These are phyloP conservation scores for Fonsecaea nubica DNA, from an alignment of 2,329 filamentous ascomycete species.

Conservation along the genomic window DNA sequence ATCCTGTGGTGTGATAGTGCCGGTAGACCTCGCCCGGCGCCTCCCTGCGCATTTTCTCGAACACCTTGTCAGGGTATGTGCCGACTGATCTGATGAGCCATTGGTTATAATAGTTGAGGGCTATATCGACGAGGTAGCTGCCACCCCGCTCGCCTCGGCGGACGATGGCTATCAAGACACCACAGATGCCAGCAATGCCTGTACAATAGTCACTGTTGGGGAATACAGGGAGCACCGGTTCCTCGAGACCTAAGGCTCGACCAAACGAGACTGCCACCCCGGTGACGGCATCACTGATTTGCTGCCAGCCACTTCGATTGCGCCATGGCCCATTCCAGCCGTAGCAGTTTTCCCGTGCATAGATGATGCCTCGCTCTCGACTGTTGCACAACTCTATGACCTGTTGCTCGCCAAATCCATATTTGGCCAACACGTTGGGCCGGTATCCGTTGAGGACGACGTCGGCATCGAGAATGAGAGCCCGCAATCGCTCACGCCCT, in stretches of 20 bases:
- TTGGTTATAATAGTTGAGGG: slow-evolving; percentile 48
- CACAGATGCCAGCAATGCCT: slow-evolving; percentile 72
- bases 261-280: slow-evolving; percentile 48
- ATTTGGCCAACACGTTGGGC: slow-evolving; percentile 56
- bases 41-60: too few species aligned
- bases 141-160: slow-evolving; percentile 64
- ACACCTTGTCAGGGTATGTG: slow-evolving; percentile 44
- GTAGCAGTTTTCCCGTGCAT: slow-evolving; percentile 59
- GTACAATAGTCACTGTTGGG: slow-evolving; percentile 69
- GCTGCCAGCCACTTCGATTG: slow-evolving; percentile 57
- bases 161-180: slow-evolving; percentile 68
- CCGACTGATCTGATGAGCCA: slow-evolving; percentile 51
- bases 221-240: slow-evolving; percentile 53
- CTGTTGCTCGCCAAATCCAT: slow-evolving; percentile 63
- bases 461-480: slow-evolving; percentile 57
- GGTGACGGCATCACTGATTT: slow-evolving; percentile 53
- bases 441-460: slow-evolving; percentile 62
- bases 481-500: slow-evolving; percentile 49
- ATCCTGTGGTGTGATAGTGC: too few species aligned
- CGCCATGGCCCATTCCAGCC: slow-evolving; percentile 55
- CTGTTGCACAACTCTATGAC: slow-evolving; percentile 49
- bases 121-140: slow-evolving; percentile 15
- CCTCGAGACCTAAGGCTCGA: slow-evolving; percentile 43
- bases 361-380: slow-evolving; percentile 55
- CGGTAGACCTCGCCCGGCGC: too few species aligned